phyloP scores from a whole-genome alignment of 352 stramenopile species.

The Pythium aristosporum region DNA sequence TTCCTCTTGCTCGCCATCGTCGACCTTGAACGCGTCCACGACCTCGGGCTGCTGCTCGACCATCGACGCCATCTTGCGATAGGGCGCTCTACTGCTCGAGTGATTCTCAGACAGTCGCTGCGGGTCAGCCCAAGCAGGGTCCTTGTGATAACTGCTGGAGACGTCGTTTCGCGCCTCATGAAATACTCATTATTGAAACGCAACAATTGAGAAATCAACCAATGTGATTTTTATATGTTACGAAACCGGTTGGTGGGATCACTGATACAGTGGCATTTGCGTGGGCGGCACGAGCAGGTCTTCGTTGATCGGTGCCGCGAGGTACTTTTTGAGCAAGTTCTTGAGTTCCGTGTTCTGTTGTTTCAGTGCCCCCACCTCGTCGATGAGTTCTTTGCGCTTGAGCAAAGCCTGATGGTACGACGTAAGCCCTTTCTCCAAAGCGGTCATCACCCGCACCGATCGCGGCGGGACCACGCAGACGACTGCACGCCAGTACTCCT shows the following conservation, averaged over 20 bases:
- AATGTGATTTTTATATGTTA: neutral
- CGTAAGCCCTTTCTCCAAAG: constrained; percentile 79
- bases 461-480: constrained; percentile 69
- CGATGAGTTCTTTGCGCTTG: constrained; percentile 75
- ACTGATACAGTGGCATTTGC: constrained; percentile 80
- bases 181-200: neutral
- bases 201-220: neutral
- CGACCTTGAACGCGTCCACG: constrained; percentile 38
- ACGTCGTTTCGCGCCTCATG: constrained; percentile 2
- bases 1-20: constrained; percentile 52
- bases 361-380: constrained; percentile 77
- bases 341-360: constrained; percentile 90
- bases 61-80: constrained; percentile 24
- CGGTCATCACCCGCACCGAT: constrained; percentile 74
- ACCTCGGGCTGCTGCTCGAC: constrained; percentile 47
- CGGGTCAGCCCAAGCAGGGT: neutral
- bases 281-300: constrained; percentile 83
- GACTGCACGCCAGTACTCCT: constrained; percentile 80
- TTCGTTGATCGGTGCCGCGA: constrained; percentile 80
- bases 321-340: constrained; percentile 87
- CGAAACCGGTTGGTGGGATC: neutral
- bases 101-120: constrained; percentile 6
- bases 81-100: neutral
- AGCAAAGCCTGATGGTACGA: constrained; percentile 84
- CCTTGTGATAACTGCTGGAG: neutral